Percentiles rank a stretch among this genome's conserved stretches.
These are phyloP conservation scores for Lyophyllum shimeji DNA, from an alignment of 768 basidiomycete genomes.

Conservation along the genomic window DNA sequence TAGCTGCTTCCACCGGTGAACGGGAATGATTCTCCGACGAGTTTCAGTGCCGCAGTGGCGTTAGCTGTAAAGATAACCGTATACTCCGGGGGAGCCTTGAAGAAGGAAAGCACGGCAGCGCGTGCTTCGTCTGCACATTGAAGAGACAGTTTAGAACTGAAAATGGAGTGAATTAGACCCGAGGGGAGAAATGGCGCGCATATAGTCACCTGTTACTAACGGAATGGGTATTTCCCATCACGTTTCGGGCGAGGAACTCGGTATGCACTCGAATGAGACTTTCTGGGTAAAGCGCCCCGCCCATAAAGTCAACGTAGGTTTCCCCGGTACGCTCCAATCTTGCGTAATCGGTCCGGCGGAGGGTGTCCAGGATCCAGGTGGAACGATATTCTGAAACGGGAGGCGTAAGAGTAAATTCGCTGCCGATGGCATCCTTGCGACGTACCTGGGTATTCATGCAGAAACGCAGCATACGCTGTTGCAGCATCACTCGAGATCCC, in stretches of 20 bases:
- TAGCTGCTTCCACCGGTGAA: slow-evolving; percentile 58
- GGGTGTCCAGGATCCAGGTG: slow-evolving; percentile 70
- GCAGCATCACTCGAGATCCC: slow-evolving; percentile 34
- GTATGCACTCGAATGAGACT: slow-evolving; percentile 71
- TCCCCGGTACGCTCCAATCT: slow-evolving; percentile 62
- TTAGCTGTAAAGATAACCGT: slow-evolving; percentile 83
- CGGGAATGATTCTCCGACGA: slow-evolving; percentile 80
- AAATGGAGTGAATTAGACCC: not conserved
- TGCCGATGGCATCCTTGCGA: not conserved
- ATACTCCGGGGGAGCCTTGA: slow-evolving; percentile 73
- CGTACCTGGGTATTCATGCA: slow-evolving; percentile 39
- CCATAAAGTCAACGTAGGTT: slow-evolving; percentile 88
- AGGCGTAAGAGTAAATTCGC: not conserved
- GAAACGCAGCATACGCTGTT: slow-evolving; percentile 49
- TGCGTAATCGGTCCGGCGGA: slow-evolving; percentile 61
- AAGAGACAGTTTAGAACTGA: slow-evolving; percentile 70
- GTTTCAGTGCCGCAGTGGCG: slow-evolving; percentile 75
- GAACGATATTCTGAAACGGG: slow-evolving; percentile 50
- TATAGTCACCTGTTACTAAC: slow-evolving; percentile 71
- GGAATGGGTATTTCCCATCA: slow-evolving; percentile 85
- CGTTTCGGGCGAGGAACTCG: slow-evolving; percentile 60
- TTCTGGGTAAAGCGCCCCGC: slow-evolving; percentile 78
- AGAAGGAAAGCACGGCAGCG: slow-evolving; percentile 71
- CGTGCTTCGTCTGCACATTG: slow-evolving; percentile 69
- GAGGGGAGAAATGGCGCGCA: slow-evolving; percentile 20